Base-by-base conservation (phyloP, 305 asterid species). In the Fraxinus latifolia region DNA sequence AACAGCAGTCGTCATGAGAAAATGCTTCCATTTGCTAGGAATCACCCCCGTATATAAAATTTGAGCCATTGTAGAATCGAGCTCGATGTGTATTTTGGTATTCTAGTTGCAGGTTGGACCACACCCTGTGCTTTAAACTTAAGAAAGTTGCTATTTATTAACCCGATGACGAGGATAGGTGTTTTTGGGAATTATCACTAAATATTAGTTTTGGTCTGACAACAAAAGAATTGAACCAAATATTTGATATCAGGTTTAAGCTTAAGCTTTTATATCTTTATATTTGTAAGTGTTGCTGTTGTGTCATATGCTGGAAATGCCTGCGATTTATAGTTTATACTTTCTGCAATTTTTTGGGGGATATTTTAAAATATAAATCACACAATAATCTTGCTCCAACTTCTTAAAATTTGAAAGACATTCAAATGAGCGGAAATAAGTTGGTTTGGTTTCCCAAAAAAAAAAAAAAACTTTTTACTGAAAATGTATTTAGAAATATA, bases 41-140 rank as follows among this genome's bases (percentile, higher is more conserved):
- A 95, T 93, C 73, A 95, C 94, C 0, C 98, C 97, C 0, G 98
- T 96, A 23, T 92, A 93, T 92, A 96, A 91, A 79, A 89, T 96
- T 76, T 96, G 87, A 91, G 0, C 71, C 71, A 2, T 68, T 39
- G 50, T 4, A 60, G 17, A 32, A 67, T 27, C 25, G 3, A 25
- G 14, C 33, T 65, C 73, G 2, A 12, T 0, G 17, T 7, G 17
- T 27, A 9, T 68, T 27, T 68, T 68, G 37, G 75, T 68, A 68
- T 29, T 68, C 75, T 14, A 5, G 39, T 7, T 68, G 75, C 75
- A 29, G 75, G 4, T 68, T 67, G 8, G 37, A 27, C 74, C 74
- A 67, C 33, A 23, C 33, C 32, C 14, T 17, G 27, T 21, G 29
- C 2, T 19, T 17, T 14, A 50, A 50, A 21, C 60, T 50, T 50